These are phyloP conservation scores for Bolboschoenus planiculmis DNA, from an alignment of 176 grass and related monocot genomes.

Conservation along the genomic window DNA sequence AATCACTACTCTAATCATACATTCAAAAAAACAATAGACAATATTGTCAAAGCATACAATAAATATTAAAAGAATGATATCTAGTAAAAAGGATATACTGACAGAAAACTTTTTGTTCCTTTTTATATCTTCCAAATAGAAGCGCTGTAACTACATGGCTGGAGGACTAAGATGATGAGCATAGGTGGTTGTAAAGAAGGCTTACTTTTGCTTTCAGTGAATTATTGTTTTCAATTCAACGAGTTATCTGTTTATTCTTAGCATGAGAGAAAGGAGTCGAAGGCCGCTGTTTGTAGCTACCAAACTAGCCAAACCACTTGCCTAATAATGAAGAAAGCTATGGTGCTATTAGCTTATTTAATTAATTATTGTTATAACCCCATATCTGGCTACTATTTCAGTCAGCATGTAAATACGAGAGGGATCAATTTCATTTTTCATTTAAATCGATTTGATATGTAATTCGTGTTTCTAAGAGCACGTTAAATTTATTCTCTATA, in stretches of 20 bases:
- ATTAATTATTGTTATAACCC: background rate
- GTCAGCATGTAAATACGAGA: background rate
- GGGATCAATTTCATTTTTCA: background rate
- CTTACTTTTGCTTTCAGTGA: background rate
- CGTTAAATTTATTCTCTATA: too few species aligned
- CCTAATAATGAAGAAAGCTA: conserved; percentile 5
- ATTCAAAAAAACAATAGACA: too few species aligned
- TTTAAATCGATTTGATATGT: too few species aligned
- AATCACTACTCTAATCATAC: too few species aligned
- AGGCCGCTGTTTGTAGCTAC: background rate
- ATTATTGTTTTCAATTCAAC: background rate
- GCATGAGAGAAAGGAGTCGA: background rate
- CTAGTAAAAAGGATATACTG: background rate
- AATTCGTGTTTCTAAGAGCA: too few species aligned
- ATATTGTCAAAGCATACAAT: too few species aligned
- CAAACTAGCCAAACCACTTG: conserved; percentile 1
- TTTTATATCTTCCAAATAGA: background rate
- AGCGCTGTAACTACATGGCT: background rate
- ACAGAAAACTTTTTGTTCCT: background rate
- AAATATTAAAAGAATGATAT: too few species aligned
- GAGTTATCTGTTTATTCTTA: background rate
- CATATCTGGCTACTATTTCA: background rate
- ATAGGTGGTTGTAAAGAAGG: background rate
- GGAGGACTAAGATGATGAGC: background rate
- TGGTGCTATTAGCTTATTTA: background rate